These are phyloP conservation scores for Mimosa pudica DNA, from an alignment of 306 rosid species.

Conservation along the genomic window DNA sequence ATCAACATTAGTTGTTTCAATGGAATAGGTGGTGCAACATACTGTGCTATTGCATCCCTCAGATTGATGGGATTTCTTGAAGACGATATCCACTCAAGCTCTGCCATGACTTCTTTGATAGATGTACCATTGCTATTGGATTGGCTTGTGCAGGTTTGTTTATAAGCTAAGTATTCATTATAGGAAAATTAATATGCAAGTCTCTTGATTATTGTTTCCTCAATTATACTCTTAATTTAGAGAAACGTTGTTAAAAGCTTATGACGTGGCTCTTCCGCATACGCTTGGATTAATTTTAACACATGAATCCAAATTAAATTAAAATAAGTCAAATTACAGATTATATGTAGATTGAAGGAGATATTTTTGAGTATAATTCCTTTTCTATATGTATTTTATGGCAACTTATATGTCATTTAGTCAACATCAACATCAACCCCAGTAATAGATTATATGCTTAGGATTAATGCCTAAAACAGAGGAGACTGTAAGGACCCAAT, in stretches of 20 bases:
- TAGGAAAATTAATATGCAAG: background rate
- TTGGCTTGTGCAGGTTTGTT: constrained; percentile 85
- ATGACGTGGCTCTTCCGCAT: background rate
- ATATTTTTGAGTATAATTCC: background rate
- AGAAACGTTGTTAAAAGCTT: background rate
- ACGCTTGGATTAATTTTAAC: background rate
- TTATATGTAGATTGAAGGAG: background rate
- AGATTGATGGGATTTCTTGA: constrained; percentile 82
- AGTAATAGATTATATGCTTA: too few species aligned
- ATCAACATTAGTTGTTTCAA: constrained; percentile 56
- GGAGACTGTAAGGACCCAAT: too few species aligned
- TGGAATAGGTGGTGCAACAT: constrained; percentile 90
- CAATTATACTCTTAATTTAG: background rate
- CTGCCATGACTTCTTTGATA: constrained; percentile 50
- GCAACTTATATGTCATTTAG: too few species aligned
- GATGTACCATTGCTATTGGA: constrained; percentile 71
- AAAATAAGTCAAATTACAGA: background rate
- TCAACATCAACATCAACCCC: too few species aligned
- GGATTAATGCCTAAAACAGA: too few species aligned
- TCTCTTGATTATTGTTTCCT: background rate
- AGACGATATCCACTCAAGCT: constrained; percentile 63
- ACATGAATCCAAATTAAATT: background rate
- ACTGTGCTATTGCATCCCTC: constrained; percentile 90
- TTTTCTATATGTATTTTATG: too few species aligned
- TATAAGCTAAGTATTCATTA: constrained; percentile 10